Base-by-base conservation (phyloP, 257 asterid genomes). In the Nicotiana tomentosiformis region DNA sequence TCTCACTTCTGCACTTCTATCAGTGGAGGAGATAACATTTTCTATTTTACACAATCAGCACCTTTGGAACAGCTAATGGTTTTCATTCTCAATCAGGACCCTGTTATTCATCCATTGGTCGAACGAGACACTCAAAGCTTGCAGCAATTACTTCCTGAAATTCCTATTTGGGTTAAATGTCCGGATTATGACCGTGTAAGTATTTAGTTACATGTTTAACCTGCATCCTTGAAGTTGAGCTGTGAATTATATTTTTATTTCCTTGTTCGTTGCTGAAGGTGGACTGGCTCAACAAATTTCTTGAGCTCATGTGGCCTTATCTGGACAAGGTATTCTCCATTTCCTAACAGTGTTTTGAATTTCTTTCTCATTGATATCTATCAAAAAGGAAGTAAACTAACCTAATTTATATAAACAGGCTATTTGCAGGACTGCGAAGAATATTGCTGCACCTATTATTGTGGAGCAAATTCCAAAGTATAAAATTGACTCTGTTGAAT, bases 171-270 rank as follows among this genome's bases (percentile, higher is more conserved):
- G 99, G 95, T 96, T 83, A 96, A 96, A 86, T 89, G 90, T 86
- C 97, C 99, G 15, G 99, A 96, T 84, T 96, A 91, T 78, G 98
- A 96, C 72, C 98, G 99, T 55, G 99, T 96, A 93, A 86, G 98
- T 33, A 56, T 83, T 16, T 51, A 18, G 37, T 43, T 43, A 64
- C 51, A 66, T 17, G 20, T 83, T 82, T 66, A 81, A 83, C 37
- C 35, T 66, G 78, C 78, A 30, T 81, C 51, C 51, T 66, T 72
- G 23, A 37, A 56, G 39, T 39, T 43, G 51, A 65, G 66, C 53
- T 81, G 15, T 70, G 72, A 43, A 53, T 43, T 67, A 77, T 26
- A 23, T 16, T n/a, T 64, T 58, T 80, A 83, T 30, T 16, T 69
- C 20, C 64, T 58, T 66, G 81, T n/a, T 20, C 84, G 33, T 86